Base-by-base conservation (phyloP, 192 early-diverging fungal genomes). In the Thamnidium elegans region DNA sequence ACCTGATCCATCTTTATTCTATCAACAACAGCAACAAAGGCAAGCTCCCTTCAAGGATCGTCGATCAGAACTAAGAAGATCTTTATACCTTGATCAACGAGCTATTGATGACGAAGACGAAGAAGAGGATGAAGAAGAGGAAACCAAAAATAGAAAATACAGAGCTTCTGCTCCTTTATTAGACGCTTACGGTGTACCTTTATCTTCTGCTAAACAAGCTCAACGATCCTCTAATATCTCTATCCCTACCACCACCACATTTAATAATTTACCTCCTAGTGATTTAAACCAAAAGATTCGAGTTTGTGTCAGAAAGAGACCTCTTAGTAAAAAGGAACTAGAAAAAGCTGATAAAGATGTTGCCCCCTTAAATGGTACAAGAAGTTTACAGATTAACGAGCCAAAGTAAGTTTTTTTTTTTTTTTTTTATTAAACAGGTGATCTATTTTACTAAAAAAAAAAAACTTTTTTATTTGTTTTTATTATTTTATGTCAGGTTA, bases 221-320 rank as follows among this genome's bases (percentile, higher is more conserved):
- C 51, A 39, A 48, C 73, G 50, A 63, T 60, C 6, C 15, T 66
- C 42, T 55, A 65, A 44, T 53, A 36, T 46, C 43, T 7, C 32
- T 20, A 54, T 11, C 9, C 4, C 50, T 20, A 8, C 60, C 15
- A 5, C 50, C 8, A 13, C 43, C 3, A 50, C 17, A 43, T 26
- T 45, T 14, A 4, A 55, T 36, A 65, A 67, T 48, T 31, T 71
- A 8, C 55, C 60, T 31, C 70, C 47, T 39, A 74, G 78, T 44
- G 86, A 88, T 62, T 75, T 92, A 39, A 79, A 78, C 31, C 93
- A 95, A 68, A 85, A 91, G 59, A 99, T 99, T 69, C 88, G 94
- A 58, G 96, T 99, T 32, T 99, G 96, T 65, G 95, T 99, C 26
- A 83, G 96, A 45, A 99, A 99, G 74, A 79, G 96, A 46, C 96